These are phyloP conservation scores for Coffea humblotiana DNA, from an alignment of 305 asterid species.

Conservation along the genomic window DNA sequence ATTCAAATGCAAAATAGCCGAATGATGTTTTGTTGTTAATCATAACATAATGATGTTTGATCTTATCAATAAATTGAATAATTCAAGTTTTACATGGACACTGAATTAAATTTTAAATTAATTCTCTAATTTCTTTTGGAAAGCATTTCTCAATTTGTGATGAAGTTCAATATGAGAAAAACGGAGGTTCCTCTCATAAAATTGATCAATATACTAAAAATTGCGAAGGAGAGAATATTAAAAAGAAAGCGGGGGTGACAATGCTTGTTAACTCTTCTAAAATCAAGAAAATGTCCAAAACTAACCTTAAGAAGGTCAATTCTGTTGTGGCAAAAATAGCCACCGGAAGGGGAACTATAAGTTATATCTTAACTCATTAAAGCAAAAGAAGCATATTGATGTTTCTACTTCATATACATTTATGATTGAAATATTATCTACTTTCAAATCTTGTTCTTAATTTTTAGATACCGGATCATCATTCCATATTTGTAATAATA, in stretches of 20 bases:
- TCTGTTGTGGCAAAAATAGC: background rate
- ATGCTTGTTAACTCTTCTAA: background rate
- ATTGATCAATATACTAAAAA: background rate
- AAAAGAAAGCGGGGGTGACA: no score
- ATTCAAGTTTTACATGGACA: background rate
- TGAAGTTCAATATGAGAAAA: conserved; percentile 12
- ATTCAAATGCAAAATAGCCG: background rate
- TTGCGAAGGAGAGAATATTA: background rate
- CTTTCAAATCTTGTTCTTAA: background rate
- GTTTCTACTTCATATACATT: conserved; percentile 4
- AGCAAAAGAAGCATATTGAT: background rate
- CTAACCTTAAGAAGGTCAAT: background rate
- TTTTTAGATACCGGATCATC: conserved; percentile 4
- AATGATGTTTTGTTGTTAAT: background rate
- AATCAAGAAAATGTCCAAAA: background rate
- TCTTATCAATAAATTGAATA: background rate
- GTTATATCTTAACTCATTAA: background rate
- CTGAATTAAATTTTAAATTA: background rate
- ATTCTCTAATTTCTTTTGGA: background rate
- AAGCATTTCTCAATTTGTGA: background rate
- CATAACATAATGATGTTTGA: background rate
- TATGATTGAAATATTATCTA: background rate
- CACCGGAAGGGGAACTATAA: background rate
- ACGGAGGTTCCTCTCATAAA: background rate
- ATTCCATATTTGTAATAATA: conserved; percentile 10